Percentiles rank a stretch among this genome's conserved stretches.
Conservation (phyloP, 148 eudicot genomes). For the Linanthus parryae region DNA sequence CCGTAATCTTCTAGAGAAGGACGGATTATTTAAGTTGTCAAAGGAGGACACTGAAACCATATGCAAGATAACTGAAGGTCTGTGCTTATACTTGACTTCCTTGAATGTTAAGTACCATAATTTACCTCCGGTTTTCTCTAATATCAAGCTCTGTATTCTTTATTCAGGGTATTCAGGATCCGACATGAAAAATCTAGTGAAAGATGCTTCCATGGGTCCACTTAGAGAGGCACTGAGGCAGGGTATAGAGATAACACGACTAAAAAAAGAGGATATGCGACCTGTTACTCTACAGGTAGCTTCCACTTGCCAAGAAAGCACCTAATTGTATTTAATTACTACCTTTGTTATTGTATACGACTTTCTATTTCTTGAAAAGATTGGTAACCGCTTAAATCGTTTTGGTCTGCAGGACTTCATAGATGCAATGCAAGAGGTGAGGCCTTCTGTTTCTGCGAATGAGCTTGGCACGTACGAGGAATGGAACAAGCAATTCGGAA, state of each 20-base stretch:
- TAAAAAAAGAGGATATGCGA: constrained; percentile 94
- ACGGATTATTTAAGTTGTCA: constrained; percentile 78
- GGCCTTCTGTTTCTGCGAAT: constrained; percentile 86
- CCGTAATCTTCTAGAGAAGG: constrained; percentile 75
- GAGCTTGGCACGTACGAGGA: constrained; percentile 80
- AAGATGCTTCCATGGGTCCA: constrained; percentile 99
- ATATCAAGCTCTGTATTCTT: neutral
- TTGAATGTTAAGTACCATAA: too few species aligned
- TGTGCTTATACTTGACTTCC: constrained; percentile 4
- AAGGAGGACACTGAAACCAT: constrained; percentile 57
- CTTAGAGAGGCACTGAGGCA: constrained; percentile 84
- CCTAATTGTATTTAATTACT: too few species aligned
- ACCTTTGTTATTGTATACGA: too few species aligned
- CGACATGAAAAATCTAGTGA: constrained; percentile 97
- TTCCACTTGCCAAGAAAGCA: too few species aligned
- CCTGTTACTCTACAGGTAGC: constrained; percentile 72
- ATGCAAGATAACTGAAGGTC: constrained; percentile 90
- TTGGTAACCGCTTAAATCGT: neutral
- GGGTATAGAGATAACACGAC: constrained; percentile 70
- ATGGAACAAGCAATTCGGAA: constrained; percentile 95
- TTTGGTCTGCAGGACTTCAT: constrained; percentile 60
- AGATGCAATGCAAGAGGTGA: constrained; percentile 82
- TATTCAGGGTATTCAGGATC: constrained; percentile 92
- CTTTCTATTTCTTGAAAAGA: too few species aligned
- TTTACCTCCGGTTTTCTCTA: too few species aligned